These are phyloP conservation scores for Oryza punctata DNA, from an alignment of 176 grass and related monocot species.

Conservation along the genomic window DNA sequence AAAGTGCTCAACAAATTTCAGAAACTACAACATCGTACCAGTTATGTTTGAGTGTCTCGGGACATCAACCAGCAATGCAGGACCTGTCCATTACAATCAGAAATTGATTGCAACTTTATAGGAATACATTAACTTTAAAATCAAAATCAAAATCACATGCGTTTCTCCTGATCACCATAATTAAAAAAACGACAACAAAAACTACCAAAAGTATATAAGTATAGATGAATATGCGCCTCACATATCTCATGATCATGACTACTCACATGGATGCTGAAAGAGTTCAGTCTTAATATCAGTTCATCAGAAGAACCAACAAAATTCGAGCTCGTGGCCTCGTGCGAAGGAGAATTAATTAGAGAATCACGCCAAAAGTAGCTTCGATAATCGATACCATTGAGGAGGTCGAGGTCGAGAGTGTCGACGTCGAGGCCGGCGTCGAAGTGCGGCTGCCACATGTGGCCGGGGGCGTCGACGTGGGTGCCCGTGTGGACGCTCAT, in stretches of 20 bases:
- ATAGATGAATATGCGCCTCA: neutral
- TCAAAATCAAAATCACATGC: neutral
- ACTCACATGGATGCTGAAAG: neutral
- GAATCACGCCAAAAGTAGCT: neutral
- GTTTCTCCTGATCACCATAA: neutral
- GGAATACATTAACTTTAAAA: neutral
- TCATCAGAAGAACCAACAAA: neutral
- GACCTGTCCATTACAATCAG: conserved; percentile 31
- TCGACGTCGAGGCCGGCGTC: conserved; percentile 51
- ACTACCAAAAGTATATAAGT: no score
- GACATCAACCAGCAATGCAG: conserved; percentile 61
- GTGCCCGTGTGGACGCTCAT: neutral
- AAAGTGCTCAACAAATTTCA: neutral
- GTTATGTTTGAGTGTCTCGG: conserved; percentile 55
- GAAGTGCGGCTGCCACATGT: conserved; percentile 44
- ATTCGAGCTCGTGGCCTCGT: neutral
- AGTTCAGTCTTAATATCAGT: neutral
- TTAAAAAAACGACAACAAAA: neutral
- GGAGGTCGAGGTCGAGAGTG: conserved; percentile 43
- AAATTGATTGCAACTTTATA: neutral
- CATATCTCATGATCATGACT: neutral
- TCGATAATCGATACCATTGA: conserved; percentile 41
- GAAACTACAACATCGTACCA: conserved; percentile 25
- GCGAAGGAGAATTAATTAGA: neutral
- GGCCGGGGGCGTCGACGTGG: conserved; percentile 5